Evolutionary conservation across 164 flowering plant species (phyloP).

Genomic region (Brasenia schreberi): DNA sequence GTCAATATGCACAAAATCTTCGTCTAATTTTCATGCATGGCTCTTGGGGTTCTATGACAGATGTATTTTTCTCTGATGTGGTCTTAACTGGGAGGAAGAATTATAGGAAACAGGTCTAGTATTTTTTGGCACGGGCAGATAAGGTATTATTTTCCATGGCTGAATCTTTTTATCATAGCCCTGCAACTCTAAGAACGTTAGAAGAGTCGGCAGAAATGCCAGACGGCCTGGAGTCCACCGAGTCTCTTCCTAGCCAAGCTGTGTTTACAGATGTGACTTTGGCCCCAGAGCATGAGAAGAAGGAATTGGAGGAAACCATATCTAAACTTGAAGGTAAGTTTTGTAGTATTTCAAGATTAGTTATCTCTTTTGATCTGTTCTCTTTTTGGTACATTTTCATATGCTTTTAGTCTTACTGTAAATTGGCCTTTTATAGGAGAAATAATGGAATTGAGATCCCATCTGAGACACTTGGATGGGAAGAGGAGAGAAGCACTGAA

Average conservation of each 20-base stretch:
- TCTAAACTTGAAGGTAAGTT: slow-evolving; percentile 38
- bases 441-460: slow-evolving; percentile 28
- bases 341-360: background rate
- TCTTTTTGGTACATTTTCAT: too few species aligned
- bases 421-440: slow-evolving; percentile 26
- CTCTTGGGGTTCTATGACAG: background rate
- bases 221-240: slow-evolving; percentile 16
- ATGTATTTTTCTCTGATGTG: background rate
- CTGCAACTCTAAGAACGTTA: background rate
- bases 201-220: background rate
- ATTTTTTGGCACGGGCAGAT: background rate
- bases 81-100: background rate
- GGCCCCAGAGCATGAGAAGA: slow-evolving; percentile 51
- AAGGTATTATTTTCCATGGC: background rate
- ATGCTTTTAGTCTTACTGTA: too few species aligned
- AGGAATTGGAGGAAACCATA: slow-evolving; percentile 33
- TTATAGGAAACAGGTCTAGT: background rate
- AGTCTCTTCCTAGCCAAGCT: slow-evolving; percentile 17
- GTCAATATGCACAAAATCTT: background rate
- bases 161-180: background rate
- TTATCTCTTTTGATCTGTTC: too few species aligned
- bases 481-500: slow-evolving; percentile 51
- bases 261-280: slow-evolving; percentile 38
- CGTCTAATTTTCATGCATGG: background rate
- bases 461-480: slow-evolving; percentile 32